Percentiles rank a stretch among this genome's conserved stretches.
phyloP scores from a whole-genome alignment of 768 basidiomycete genomes.

The Russula compacta region DNA sequence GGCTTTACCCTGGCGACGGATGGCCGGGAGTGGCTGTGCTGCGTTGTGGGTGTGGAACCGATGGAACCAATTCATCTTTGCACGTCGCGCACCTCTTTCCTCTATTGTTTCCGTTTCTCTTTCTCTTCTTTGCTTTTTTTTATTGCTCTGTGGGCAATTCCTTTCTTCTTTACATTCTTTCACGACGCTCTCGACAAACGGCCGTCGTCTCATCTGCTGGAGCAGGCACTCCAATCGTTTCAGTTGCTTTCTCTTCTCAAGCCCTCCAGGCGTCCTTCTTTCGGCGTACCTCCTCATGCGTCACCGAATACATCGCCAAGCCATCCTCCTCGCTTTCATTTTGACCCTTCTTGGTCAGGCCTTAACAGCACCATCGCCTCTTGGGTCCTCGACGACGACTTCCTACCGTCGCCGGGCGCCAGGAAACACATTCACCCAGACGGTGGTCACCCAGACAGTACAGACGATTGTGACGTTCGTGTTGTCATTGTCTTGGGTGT shows the following conservation, averaged over 20 bases:
- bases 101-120: constrained; percentile 1
- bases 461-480: constrained; percentile 35
- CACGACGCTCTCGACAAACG: constrained; percentile 17
- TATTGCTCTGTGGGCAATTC: constrained; percentile 30
- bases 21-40: not conserved
- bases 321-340: not conserved
- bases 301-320: constrained; percentile 11
- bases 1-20: no score
- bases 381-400: not conserved
- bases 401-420: constrained; percentile 18
- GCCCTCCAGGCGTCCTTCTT: constrained; percentile 14
- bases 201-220: constrained; percentile 25
- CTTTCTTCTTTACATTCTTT: constrained; percentile 19
- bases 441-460: constrained; percentile 32
- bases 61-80: not conserved
- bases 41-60: not conserved
- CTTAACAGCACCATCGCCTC: not conserved
- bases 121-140: not conserved
- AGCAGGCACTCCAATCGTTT: constrained; percentile 34
- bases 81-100: not conserved
- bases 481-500: not conserved
- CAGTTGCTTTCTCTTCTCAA: constrained; percentile 11
- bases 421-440: constrained; percentile 24
- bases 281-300: constrained; percentile 24
- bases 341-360: not conserved